Conservation (phyloP, 108 stramenopile genomes). For the Epithemia pelagica region DNA sequence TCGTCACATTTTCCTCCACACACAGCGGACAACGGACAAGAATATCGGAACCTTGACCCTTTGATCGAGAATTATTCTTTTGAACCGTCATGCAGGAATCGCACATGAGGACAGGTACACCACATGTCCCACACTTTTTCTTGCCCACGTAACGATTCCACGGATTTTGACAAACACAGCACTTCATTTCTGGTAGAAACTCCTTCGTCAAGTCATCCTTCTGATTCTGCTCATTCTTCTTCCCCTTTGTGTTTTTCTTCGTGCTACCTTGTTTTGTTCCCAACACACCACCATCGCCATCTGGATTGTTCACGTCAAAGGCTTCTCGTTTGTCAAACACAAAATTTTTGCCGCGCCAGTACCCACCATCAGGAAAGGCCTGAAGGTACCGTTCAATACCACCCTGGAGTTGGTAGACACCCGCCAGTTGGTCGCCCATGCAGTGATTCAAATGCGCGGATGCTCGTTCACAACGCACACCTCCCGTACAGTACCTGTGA, state of each 20-base stretch:
- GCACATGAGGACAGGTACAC: constrained; percentile 87
- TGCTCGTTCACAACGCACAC: constrained; percentile 88
- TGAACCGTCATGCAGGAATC: constrained; percentile 63
- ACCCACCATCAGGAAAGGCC: constrained; percentile 77
- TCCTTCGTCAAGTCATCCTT: background rate
- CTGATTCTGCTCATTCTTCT: constrained; percentile 6
- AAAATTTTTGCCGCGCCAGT: constrained; percentile 87
- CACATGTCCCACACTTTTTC: constrained; percentile 82
- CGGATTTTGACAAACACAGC: constrained; percentile 54
- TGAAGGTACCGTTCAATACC: constrained; percentile 88
- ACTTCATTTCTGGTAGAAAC: constrained; percentile 12
- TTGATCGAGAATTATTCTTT: constrained; percentile 7
- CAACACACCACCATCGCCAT: constrained; percentile 80
- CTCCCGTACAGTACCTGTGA: constrained; percentile 90
- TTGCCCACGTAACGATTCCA: constrained; percentile 94
- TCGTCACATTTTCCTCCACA: constrained; percentile 70
- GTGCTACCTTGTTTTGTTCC: background rate
- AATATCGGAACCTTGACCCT: constrained; percentile 5
- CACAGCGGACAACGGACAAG: constrained; percentile 78
- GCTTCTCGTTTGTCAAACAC: constrained; percentile 91
- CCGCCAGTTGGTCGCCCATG: constrained; percentile 63
- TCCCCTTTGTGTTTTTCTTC: constrained; percentile 20
- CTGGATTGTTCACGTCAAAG: constrained; percentile 56
- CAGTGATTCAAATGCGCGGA: constrained; percentile 70
- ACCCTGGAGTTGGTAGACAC: constrained; percentile 85